Evolutionary conservation across 768 basidiomycete species (phyloP).

Genomic region (Lactarius trivialis): DNA sequence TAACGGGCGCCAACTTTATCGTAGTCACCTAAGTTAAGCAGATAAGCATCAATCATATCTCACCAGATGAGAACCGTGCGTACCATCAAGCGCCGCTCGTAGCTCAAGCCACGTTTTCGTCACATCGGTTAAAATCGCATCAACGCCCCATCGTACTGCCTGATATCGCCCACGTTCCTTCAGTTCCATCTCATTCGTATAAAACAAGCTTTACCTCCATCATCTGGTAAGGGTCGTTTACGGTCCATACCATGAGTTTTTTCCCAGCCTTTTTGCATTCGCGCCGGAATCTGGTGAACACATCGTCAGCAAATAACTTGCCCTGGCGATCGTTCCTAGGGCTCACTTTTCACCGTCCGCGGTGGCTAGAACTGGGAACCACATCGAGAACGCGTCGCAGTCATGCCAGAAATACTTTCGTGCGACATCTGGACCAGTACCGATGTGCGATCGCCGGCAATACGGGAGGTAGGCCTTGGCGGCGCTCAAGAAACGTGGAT

Average conservation of each 20-base stretch:
- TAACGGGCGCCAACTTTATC: constrained; percentile 22
- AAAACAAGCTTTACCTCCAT: constrained; percentile 59
- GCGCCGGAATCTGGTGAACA: constrained; percentile 54
- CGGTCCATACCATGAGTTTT: constrained; percentile 92
- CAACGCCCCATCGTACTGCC: constrained; percentile 53
- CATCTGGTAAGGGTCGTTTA: constrained; percentile 85
- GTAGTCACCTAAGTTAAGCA: constrained; percentile 18
- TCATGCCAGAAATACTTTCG: constrained; percentile 85
- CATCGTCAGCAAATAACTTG: neutral
- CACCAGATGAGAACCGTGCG: constrained; percentile 1
- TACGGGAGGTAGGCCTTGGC: constrained; percentile 76
- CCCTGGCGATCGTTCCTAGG: neutral
- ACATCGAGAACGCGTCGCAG: constrained; percentile 82
- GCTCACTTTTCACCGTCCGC: constrained; percentile 65
- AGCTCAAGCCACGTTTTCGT: constrained; percentile 37
- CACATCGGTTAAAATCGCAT: constrained; percentile 42
- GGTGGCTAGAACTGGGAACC: constrained; percentile 64
- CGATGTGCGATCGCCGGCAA: constrained; percentile 82
- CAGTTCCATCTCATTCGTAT: constrained; percentile 5
- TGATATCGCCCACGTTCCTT: constrained; percentile 32
- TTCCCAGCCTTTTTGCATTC: constrained; percentile 79
- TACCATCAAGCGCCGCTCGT: constrained; percentile 29
- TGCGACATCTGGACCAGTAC: constrained; percentile 61
- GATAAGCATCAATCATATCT: neutral
- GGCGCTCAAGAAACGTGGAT: constrained; percentile 78